A percentile compares a stretch with the other conserved stretches of the same genome.
These are phyloP conservation scores for Capsicum chinense DNA, from an alignment of 257 asterid species.

Conservation along the genomic window DNA sequence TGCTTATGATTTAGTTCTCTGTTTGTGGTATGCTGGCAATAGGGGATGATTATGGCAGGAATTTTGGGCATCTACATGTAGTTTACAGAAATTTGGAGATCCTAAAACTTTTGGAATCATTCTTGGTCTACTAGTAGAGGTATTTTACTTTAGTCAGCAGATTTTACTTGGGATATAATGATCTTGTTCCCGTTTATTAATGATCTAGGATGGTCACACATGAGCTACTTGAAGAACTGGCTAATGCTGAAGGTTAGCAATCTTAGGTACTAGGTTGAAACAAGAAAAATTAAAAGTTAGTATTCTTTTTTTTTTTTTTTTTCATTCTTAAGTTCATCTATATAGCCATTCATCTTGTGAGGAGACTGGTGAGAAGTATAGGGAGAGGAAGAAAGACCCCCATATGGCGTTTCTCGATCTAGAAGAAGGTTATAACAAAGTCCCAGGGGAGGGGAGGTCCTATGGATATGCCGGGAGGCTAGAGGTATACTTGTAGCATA, in stretches of 20 bases:
- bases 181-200: neutral
- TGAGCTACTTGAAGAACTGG: neutral
- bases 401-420: no score
- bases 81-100: neutral
- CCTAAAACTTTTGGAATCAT: neutral
- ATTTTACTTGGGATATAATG: neutral
- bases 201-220: neutral
- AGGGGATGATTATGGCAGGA: neutral
- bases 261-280: neutral
- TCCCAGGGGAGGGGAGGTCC: no score
- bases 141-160: neutral
- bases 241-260: conserved; percentile 2
- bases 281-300: neutral
- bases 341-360: no score
- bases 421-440: no score
- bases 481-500: no score
- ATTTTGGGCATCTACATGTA: conserved; percentile 7
- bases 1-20: conserved; percentile 2
- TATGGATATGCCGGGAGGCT: no score
- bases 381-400: no score
- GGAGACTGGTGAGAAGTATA: no score
- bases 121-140: conserved; percentile 17
- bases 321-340: neutral
- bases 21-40: neutral
- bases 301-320: neutral